Base-by-base conservation (phyloP, 139 green algal genomes). In the Tetraselmis striata region DNA sequence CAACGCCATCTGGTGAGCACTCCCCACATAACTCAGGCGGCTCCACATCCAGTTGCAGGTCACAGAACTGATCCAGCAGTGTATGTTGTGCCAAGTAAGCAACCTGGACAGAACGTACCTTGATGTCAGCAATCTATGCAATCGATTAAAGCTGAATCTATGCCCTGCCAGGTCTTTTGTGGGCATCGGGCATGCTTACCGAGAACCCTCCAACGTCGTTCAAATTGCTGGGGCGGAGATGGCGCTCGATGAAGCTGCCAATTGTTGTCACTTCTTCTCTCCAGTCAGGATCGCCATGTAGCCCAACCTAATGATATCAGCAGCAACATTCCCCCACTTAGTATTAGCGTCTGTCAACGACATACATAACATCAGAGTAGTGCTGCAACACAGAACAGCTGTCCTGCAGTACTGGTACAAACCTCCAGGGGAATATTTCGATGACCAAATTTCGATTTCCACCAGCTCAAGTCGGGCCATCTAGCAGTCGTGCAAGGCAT, bases 51-150 rank as follows among this genome's bases (percentile, higher is more conserved):
- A 31, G 30, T 1, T 59, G 26, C 18, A 88, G 67, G 25, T 18
- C 2, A 23, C 31, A 59, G 1, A 88, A n/a, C 75, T 88, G 84
- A 18, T 88, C 84, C 0, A 88, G 30, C 1, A 88, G 80, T 23
- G 28, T 58, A 30, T 88, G 84, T 75, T 88, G 84, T 75, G 84
- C 84, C 29, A 88, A 25, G 76, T 88, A 88, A 29, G 77, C 81
- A 28, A 87, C 59, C 28, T 74, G 45, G 18, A 67, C 45, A 67
- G 11, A 67, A 18, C 11, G 45, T 67, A 67, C 45, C 5, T 18
- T 67, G 11, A 67, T 25, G 11, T 67, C 45, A 18, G 11, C 45
- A 5, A 18, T 67, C 11, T 67, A 67, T 67, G 45, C 45, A 25
- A 67, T 5, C 5, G 18, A 67, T 18, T 5, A 67, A 67, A 67